Conservation (phyloP, 176 grass and related monocot genomes). For the Eleusine coracana region DNA sequence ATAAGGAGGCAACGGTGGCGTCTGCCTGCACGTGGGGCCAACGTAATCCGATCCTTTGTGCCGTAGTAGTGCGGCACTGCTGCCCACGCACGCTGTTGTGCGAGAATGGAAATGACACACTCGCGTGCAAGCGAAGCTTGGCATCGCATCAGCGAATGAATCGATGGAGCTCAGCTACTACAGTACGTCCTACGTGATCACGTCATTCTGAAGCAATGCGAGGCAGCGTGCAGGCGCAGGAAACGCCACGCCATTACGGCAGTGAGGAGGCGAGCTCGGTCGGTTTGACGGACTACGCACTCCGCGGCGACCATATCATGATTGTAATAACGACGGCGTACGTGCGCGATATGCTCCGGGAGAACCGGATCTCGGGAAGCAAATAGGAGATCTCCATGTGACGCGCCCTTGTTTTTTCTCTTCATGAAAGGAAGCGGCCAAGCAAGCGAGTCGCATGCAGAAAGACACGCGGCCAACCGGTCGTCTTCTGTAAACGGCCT, state of each 20-base stretch:
- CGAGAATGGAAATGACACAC: neutral
- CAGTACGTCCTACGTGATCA: too few species aligned
- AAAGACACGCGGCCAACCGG: neutral
- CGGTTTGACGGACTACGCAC: neutral
- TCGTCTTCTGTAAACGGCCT: neutral
- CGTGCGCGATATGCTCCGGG: neutral
- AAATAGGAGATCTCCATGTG: neutral
- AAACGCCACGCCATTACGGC: neutral
- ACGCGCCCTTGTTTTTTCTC: neutral
- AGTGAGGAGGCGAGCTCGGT: too few species aligned
- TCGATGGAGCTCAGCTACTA: neutral
- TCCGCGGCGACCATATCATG: neutral
- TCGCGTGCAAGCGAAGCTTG: conserved; percentile 33
- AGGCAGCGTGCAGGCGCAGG: neutral
- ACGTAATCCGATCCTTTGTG: conserved; percentile 7
- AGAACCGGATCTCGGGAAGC: neutral
- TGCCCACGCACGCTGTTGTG: neutral
- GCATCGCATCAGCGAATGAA: neutral
- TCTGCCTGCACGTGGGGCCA: neutral
- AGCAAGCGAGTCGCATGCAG: conserved; percentile 1
- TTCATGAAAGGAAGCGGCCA: neutral
- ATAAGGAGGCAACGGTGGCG: conserved; percentile 8
- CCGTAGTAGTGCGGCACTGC: neutral
- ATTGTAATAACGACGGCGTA: neutral
- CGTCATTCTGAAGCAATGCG: neutral